Percentiles rank a stretch among this genome's conserved stretches.
These are phyloP conservation scores for Mycocentrospora acerina DNA, from an alignment of 2,329 filamentous ascomycete genomes.

Conservation along the genomic window DNA sequence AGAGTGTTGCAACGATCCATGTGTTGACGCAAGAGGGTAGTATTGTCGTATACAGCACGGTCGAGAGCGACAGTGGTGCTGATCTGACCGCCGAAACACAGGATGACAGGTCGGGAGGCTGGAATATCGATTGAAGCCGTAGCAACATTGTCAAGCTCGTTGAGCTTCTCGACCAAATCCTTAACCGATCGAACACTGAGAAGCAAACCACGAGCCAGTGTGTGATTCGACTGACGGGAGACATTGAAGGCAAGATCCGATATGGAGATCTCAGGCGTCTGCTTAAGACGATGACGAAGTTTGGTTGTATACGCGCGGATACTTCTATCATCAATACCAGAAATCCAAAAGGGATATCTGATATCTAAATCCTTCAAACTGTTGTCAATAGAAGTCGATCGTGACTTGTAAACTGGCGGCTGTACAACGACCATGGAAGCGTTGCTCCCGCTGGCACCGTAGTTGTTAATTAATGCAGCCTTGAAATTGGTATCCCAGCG, in stretches of 20 bases:
- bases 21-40: slow-evolving; percentile 10
- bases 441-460: slow-evolving; percentile 28
- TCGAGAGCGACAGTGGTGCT: slow-evolving; percentile 9
- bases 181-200: slow-evolving; percentile 2
- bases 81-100: slow-evolving; percentile 24
- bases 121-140: background rate
- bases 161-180: slow-evolving; percentile 6
- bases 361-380: background rate
- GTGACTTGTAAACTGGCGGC: background rate
- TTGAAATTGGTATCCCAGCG: slow-evolving; percentile 10
- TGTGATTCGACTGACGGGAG: slow-evolving; percentile 6
- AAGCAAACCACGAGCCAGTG: slow-evolving; percentile 5
- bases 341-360: slow-evolving; percentile 4
- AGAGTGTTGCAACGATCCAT: slow-evolving; percentile 14
- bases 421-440: background rate
- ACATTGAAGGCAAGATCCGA: slow-evolving; percentile 17
- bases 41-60: slow-evolving; percentile 6
- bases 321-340: background rate
- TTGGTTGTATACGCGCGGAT: background rate
- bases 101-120: slow-evolving; percentile 10
- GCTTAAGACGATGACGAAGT: background rate
- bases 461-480: slow-evolving; percentile 33
- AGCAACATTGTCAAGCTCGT: background rate
- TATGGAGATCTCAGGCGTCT: background rate
- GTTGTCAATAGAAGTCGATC: no score